These are phyloP conservation scores for Herpetomonas tarakana DNA, from an alignment of 208 protist species.

Conservation along the genomic window DNA sequence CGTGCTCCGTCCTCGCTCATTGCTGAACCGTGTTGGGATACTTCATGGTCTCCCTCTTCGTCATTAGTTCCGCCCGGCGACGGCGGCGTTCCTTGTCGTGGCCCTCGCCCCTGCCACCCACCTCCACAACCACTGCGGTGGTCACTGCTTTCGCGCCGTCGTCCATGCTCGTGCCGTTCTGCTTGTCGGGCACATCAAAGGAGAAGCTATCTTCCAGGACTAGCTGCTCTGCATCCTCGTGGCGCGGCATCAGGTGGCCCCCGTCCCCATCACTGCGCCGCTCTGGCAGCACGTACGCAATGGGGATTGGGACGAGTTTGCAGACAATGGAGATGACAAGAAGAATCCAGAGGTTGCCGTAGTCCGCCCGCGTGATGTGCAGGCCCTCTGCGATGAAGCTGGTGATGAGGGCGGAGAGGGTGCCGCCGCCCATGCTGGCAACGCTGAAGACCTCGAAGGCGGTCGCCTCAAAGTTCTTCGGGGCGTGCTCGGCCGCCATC, in stretches of 20 bases:
- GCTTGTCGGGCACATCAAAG: background rate
- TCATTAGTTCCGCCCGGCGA: no score
- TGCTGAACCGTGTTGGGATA: background rate
- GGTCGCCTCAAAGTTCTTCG: constrained; percentile 40
- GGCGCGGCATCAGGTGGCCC: no score
- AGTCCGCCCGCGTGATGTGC: constrained; percentile 21
- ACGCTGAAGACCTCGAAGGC: constrained; percentile 50
- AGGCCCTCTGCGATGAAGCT: constrained; percentile 21
- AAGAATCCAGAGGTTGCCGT: constrained; percentile 21
- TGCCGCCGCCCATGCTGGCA: constrained; percentile 30
- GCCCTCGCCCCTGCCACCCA: background rate
- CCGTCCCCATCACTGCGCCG: no score
- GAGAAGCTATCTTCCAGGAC: background rate
- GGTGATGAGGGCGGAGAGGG: constrained; percentile 30
- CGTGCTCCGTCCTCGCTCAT: background rate
- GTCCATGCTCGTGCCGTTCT: background rate
- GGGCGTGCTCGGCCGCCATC: constrained; percentile 53
- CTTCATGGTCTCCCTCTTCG: background rate
- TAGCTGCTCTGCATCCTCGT: background rate
- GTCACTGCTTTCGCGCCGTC: background rate
- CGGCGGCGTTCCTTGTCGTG: no score
- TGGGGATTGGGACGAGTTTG: constrained; percentile 41
- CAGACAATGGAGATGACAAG: constrained; percentile 27
- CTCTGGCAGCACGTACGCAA: constrained; percentile 38
- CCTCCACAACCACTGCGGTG: background rate